Base-by-base conservation (phyloP, 257 asterid species). In the Penstemon barbatus region DNA sequence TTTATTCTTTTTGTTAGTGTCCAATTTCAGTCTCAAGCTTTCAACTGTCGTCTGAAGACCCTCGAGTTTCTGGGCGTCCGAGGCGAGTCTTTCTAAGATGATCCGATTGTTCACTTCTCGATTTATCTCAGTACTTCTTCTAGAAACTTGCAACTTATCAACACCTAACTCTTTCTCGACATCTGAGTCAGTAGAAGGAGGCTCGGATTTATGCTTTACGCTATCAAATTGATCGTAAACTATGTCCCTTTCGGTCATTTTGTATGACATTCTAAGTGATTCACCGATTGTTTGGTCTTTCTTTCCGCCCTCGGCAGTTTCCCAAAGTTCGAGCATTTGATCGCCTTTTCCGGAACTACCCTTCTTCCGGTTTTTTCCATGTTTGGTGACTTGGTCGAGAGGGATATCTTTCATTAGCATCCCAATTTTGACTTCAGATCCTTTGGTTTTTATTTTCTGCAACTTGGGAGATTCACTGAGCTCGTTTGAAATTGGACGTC, bases 301-400 rank as follows among this genome's bases (percentile, higher is more conserved):
- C 44, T 57, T 71, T 46, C 65, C 73, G 4, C 70, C 78, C 63
- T 85, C 96, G 1, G 82, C 85, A 55, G 92, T 78, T 73, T 93
- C 95, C 97, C 92, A 87, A 4, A 88, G 85, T 82, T 85, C 96
- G 3, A 90, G 96, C 92, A 93, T 90, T 71, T 75, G 80, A 83
- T 93, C 96, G 15, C 85, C 90, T 6, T 71, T 61, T 74, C 86
- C 80, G 49, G 52, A 69, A 40, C 56, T 72, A 39, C 80, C 79
- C 75, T 70, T 84, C 76, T 76, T 75, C 25, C 64, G 71, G 46
- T 66, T 50, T 55, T 25, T 25, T 25, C 33, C 33, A 25, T 79
- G 78, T 62, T 77, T 81, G 4, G 96, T 84, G 63, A 81, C 87
- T 56, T 87, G 90, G 71, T 94, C 99, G 5, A 93, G 95, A 69